phyloP scores from a whole-genome alignment of 306 rosid genomes.

The Casuarina cunninghamiana region DNA sequence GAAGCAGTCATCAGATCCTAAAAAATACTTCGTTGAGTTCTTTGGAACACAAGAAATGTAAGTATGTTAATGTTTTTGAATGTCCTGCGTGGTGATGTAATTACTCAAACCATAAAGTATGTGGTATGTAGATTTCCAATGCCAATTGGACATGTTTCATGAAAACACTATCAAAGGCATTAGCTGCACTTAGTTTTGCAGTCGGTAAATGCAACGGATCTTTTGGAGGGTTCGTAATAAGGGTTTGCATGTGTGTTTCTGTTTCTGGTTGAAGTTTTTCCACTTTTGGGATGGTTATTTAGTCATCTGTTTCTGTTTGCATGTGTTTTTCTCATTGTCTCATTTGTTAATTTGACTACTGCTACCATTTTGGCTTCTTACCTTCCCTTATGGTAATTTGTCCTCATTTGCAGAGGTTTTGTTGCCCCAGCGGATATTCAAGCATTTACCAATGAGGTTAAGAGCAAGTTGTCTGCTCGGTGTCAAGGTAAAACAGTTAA shows the following conservation, averaged over 20 bases:
- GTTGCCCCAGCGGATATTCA: slow-evolving; percentile 93
- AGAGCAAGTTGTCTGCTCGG: slow-evolving; percentile 68
- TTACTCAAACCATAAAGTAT: not conserved
- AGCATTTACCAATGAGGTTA: slow-evolving; percentile 69
- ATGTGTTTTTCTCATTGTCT: slow-evolving; percentile 11
- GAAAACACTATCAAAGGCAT: slow-evolving; percentile 5
- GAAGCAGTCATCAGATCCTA: slow-evolving; percentile 81
- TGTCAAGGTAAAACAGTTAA: slow-evolving; percentile 67
- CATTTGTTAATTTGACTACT: slow-evolving; percentile 22
- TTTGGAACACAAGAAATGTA: slow-evolving; percentile 94
- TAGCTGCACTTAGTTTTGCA: not conserved
- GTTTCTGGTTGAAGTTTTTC: not conserved
- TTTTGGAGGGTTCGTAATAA: no score
- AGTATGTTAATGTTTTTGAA: slow-evolving; percentile 37
- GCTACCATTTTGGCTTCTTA: slow-evolving; percentile 17
- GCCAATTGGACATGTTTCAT: not conserved
- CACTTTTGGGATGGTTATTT: not conserved
- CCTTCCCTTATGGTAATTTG: slow-evolving; percentile 23
- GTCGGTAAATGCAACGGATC: not conserved
- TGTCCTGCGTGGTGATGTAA: slow-evolving; percentile 16
- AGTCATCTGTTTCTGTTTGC: slow-evolving; percentile 12
- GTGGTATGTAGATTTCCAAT: not conserved
- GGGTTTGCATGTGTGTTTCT: not conserved
- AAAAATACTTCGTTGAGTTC: slow-evolving; percentile 88
- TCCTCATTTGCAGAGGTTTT: slow-evolving; percentile 74